phyloP scores from a whole-genome alignment of 306 rosid genomes.

The Cucurbita pepo region DNA sequence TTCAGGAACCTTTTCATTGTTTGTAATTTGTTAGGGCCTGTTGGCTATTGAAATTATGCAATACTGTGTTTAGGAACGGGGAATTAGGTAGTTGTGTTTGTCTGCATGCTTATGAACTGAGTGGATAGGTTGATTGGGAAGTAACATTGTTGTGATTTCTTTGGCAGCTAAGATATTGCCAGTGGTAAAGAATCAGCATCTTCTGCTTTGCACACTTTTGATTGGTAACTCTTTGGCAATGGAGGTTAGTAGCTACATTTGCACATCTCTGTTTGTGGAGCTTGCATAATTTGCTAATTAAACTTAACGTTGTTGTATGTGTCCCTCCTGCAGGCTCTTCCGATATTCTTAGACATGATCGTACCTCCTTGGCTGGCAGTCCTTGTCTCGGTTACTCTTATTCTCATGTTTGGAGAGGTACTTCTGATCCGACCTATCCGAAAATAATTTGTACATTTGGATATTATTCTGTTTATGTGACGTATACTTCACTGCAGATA shows the following conservation, averaged over 20 bases:
- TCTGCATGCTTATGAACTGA: background rate
- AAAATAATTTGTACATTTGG: background rate
- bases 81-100: background rate
- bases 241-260: slow-evolving; percentile 52
- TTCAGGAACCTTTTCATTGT: background rate
- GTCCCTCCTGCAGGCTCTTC: slow-evolving; percentile 49
- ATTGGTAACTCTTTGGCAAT: slow-evolving; percentile 88
- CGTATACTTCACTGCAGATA: slow-evolving; percentile 36
- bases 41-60: background rate
- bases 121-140: background rate
- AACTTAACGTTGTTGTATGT: background rate
- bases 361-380: slow-evolving; percentile 86
- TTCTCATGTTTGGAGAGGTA: slow-evolving; percentile 94
- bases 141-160: background rate
- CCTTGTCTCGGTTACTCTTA: slow-evolving; percentile 69
- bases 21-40: background rate
- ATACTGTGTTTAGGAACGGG: background rate
- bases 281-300: background rate
- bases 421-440: background rate
- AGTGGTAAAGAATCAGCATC: slow-evolving; percentile 96
- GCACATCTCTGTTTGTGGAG: background rate
- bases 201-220: slow-evolving; percentile 81
- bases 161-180: slow-evolving; percentile 83
- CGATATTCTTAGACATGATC: slow-evolving; percentile 70
- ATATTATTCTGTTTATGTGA: background rate